Evolutionary conservation across 805 yeast genomes (phyloP).

Genomic region (Pichia paraexigua): DNA sequence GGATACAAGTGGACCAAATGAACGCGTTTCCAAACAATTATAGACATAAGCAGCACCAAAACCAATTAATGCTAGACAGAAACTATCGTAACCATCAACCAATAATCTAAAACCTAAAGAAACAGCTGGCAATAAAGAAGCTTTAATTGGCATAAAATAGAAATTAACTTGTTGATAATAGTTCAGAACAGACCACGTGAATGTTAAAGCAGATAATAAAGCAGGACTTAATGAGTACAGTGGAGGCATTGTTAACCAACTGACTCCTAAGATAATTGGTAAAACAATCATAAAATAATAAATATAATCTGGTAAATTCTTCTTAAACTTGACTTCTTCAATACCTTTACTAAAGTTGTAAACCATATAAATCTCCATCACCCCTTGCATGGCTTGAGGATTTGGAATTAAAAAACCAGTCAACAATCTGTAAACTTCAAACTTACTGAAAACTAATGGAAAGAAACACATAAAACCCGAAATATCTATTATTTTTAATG

Average conservation of each 20-base stretch:
- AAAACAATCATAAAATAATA: constrained; percentile 46
- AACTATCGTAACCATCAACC: constrained; percentile 34
- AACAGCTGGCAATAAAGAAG: constrained; percentile 44
- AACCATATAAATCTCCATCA: constrained; percentile 48
- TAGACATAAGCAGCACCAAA: constrained; percentile 50
- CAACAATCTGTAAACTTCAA: constrained; percentile 40
- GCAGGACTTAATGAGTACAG: constrained; percentile 28
- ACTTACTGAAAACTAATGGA: constrained; percentile 24
- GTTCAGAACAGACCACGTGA: constrained; percentile 53
- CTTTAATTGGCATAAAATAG: constrained; percentile 44
- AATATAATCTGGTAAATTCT: constrained; percentile 45
- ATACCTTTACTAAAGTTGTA: constrained; percentile 50
- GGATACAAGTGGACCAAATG: constrained; percentile 38
- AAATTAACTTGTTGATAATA: constrained; percentile 47
- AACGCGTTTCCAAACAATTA: constrained; percentile 53
- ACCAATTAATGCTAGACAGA: constrained; percentile 40
- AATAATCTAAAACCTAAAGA: constrained; percentile 37
- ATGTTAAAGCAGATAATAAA: constrained; percentile 47
- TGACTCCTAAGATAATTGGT: constrained; percentile 34
- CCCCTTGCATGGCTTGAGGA: constrained; percentile 35
- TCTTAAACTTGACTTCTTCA: constrained; percentile 43
- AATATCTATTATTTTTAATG: constrained; percentile 25
- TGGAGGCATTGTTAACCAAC: constrained; percentile 25
- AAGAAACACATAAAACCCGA: constrained; percentile 24
- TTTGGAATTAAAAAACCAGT: constrained; percentile 42